Percentiles rank a stretch among this genome's conserved stretches.
These are phyloP conservation scores for Diaporthe sp. DNA, from an alignment of 2,329 filamentous ascomycete species.

Conservation along the genomic window DNA sequence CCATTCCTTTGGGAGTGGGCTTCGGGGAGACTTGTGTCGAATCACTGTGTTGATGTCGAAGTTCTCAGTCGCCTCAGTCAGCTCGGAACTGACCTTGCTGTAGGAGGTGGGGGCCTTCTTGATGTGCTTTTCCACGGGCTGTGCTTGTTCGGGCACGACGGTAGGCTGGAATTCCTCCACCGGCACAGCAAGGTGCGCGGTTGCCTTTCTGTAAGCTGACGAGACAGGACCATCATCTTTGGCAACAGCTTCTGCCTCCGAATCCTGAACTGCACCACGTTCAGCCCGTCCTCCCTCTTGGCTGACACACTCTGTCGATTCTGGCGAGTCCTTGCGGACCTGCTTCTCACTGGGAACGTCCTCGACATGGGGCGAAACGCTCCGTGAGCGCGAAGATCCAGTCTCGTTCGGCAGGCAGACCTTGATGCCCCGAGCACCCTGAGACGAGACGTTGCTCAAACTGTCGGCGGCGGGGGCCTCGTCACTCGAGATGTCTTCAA, in stretches of 20 bases:
- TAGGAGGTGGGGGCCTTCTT: conserved; percentile 6
- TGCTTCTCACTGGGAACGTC: background rate
- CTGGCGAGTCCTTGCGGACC: background rate
- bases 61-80: conserved; percentile 21
- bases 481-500: conserved; percentile 21
- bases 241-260: background rate
- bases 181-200: conserved; percentile 10
- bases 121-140: background rate
- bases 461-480: conserved; percentile 17
- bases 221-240: background rate
- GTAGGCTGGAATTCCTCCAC: conserved; percentile 18
- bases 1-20: conserved; percentile 25
- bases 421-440: conserved; percentile 29
- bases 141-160: background rate
- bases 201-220: conserved; percentile 10
- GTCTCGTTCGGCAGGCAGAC: conserved; percentile 28
- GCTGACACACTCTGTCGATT: background rate
- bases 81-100: conserved; percentile 27
- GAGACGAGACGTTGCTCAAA: conserved; percentile 31
- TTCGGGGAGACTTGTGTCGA: conserved; percentile 32
- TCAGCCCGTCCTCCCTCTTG: background rate
- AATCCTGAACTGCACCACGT: background rate
- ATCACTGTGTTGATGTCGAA: conserved; percentile 36
- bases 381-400: conserved; percentile 35
- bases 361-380: conserved; percentile 12